Percentiles rank a stretch among this genome's conserved stretches.
Conservation (phyloP, 768 basidiomycete genomes). For the Lyophyllum decastes region DNA sequence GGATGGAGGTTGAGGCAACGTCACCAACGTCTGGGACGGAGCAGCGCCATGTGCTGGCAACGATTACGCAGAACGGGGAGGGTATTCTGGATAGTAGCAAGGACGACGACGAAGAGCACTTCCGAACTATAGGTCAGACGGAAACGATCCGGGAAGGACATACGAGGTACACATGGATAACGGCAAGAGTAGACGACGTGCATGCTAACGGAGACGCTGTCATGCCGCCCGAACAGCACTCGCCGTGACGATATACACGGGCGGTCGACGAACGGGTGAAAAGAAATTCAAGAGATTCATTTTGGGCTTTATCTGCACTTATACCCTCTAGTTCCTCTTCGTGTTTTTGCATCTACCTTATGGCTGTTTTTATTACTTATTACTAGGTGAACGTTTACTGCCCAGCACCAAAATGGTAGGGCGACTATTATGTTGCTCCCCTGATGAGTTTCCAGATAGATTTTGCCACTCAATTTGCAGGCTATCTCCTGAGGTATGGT, state of each 20-base stretch:
- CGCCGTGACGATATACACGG: slow-evolving; percentile 2
- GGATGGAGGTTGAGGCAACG: background rate
- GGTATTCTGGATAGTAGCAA: slow-evolving; percentile 24
- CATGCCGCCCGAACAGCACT: background rate
- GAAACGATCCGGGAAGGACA: slow-evolving; percentile 28
- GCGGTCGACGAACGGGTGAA: too few species aligned
- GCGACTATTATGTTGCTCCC: background rate
- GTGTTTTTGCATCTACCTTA: slow-evolving; percentile 9
- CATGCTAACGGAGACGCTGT: background rate
- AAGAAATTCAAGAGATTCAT: background rate
- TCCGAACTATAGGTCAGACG: slow-evolving; percentile 26
- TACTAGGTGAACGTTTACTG: background rate
- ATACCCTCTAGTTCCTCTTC: slow-evolving; percentile 8
- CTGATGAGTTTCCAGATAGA: too few species aligned
- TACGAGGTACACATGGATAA: slow-evolving; percentile 18
- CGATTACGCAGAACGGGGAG: slow-evolving; percentile 6
- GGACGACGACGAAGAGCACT: slow-evolving; percentile 28
- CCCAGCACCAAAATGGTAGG: too few species aligned
- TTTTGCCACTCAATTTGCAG: background rate
- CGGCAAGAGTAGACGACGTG: slow-evolving; percentile 6
- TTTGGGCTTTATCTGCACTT: slow-evolving; percentile 4
- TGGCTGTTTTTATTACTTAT: slow-evolving; percentile 6
- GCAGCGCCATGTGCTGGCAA: background rate
- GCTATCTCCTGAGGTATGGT: too few species aligned
- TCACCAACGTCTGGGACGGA: slow-evolving; percentile 1